Base-by-base conservation (phyloP, 1,139 yeast species). In the Saccharomyces hybrid region DNA sequence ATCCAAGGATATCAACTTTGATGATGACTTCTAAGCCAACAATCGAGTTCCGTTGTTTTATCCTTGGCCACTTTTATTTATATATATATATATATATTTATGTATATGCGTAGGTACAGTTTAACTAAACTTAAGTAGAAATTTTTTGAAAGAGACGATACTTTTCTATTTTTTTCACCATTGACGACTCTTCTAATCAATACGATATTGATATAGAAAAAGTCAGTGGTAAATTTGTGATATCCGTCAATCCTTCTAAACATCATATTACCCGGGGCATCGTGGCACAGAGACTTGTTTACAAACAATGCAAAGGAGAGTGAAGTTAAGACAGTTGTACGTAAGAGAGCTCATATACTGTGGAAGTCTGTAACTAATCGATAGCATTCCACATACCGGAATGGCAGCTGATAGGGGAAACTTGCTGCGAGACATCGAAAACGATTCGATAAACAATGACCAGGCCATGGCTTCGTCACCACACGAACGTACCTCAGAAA, bases 1-100 rank as follows among this genome's bases (percentile, higher is more conserved):
- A 55, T 66, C 69, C 48, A 79, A 77, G 61, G 77, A 78, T 48
- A 77, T 79, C 66, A 69, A 74, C 51, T 78, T 79, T 59, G 80
- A 78, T 61, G 82, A 78, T 62, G 81, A 78, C 60, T 79, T 78
- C 65, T 79, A 71, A 70, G 47, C 29, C 29, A 4, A 8, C 29
- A 13, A n/a, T 25, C 2, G 23, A 23, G 9, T 27, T 26, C 16
- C 29, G 20, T 52, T 26, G 31, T 41, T 38, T 48, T 50, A 38
- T 52, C 23, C 41, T 14, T 34, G 42, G 20, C 42, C 42, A 34
- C 42, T 34, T 34, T 34, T 34, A 34, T 34, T 34, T 34, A 34
- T 34, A 34, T 34, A 34, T 34, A 34, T 34, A 5, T 34, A 34
- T 34, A 34, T 34, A 34, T 34, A 16, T 16, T 16, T 16, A 16